Base-by-base conservation (phyloP, 2,329 filamentous ascomycete genomes). In the Alternaria sp. region DNA sequence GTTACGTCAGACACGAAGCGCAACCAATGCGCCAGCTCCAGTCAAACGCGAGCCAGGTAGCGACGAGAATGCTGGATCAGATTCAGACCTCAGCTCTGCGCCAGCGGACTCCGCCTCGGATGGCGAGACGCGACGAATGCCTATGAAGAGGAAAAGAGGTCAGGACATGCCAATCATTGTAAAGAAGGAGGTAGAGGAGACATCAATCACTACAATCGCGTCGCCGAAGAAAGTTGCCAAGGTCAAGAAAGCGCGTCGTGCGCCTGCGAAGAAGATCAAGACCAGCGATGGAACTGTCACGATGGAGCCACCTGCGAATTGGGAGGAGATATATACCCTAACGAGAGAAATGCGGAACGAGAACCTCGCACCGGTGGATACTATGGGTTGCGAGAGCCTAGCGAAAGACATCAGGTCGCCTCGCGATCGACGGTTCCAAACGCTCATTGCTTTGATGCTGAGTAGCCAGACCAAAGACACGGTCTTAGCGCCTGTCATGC, bases 401-500 rank as follows among this genome's bases (percentile, higher is more conserved):
- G 92, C 91, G 3, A 83, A 87, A 59, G 82, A 85, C 51, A 77
- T 81, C 15, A 79, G 74, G 4, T 79, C 81, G 0, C 83, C 84
- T 15, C 79, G 83, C 58, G 87, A 90, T 74, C 89, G 89, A 76
- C 87, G 94, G 7, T 94, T 96, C 72, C 94, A 97, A 74, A 97
- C 93, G 4, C 87, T 97, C 28, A 86, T 97, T 43, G 88, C 93
- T 13, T 84, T 97, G 66, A 97, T 97, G 94, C 86, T 97, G 32
- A 95, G 91, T 36, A 93, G 90, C 54, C 94, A 97, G 83, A 97
- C 94, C 10, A 97, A 97, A 78, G 94, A 97, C 80, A 96, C 93
- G 1, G 92, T 95, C 60, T 97, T 92, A 23, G 91, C 93, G 0
- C 91, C 89, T 13, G 93, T 91, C 7, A 97, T 97, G 90, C 86